These are phyloP conservation scores for Wickerhamomyces subpelliculosus DNA, from an alignment of 805 yeast species.

Conservation along the genomic window DNA sequence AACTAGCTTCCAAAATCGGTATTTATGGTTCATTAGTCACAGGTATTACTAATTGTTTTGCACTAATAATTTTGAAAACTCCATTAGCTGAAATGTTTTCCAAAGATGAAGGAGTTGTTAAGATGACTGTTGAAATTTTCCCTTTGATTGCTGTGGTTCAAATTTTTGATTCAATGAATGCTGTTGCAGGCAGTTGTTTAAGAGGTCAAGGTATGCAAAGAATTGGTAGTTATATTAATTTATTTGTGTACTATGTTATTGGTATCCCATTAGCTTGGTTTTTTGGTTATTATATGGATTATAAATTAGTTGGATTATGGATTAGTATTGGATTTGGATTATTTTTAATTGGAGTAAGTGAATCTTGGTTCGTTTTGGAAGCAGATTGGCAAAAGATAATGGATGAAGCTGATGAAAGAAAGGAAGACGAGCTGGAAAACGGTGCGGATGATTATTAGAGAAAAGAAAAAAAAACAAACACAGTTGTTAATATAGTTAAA, in stretches of 20 bases:
- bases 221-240: conserved; percentile 65
- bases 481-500: too few species aligned
- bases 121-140: conserved; percentile 41
- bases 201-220: conserved; percentile 85
- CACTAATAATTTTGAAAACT: conserved; percentile 41
- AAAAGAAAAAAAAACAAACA: too few species aligned
- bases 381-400: conserved; percentile 47
- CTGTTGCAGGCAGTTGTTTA: conserved; percentile 65
- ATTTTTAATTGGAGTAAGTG: conserved; percentile 34
- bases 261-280: conserved; percentile 66
- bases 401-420: conserved; percentile 36
- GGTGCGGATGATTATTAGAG: neutral
- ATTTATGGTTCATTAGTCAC: conserved; percentile 30
- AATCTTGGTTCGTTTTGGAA: conserved; percentile 35
- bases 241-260: conserved; percentile 60
- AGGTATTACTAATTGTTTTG: conserved; percentile 45
- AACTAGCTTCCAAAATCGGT: conserved; percentile 38
- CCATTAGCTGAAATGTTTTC: conserved; percentile 54
- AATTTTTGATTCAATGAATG: conserved; percentile 63
- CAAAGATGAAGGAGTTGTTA: conserved; percentile 49
- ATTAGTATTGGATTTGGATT: conserved; percentile 54
- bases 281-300: conserved; percentile 40
- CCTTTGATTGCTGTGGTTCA: conserved; percentile 65
- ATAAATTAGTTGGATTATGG: conserved; percentile 60
- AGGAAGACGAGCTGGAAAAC: conserved; percentile 10